Evolutionary conservation across 2,329 filamentous ascomycete genomes (phyloP).

Genomic region (Eutypella sp.): DNA sequence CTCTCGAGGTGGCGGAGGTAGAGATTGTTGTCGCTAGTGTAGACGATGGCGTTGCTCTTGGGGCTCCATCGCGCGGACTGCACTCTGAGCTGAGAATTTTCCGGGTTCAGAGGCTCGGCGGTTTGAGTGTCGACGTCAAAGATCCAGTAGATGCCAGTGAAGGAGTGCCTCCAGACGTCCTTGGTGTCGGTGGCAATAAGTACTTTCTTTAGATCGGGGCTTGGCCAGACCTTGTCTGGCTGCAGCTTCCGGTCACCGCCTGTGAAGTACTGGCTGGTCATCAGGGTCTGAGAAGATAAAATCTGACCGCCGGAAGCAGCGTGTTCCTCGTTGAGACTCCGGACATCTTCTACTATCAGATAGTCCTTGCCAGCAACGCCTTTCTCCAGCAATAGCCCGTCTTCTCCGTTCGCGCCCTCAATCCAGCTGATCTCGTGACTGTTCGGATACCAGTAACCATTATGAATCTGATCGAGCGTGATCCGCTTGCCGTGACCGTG

Average conservation of each 20-base stretch:
- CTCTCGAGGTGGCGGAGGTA: conserved; percentile 64
- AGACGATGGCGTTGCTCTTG: conserved; percentile 79
- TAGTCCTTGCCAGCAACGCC: conserved; percentile 63
- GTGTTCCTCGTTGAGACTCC: conserved; percentile 43
- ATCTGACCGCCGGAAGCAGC: conserved; percentile 32
- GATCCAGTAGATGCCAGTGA: conserved; percentile 81
- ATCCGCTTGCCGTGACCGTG: conserved; percentile 66
- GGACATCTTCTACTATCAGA: conserved; percentile 82
- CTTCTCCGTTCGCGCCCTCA: conserved; percentile 66
- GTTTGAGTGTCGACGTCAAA: conserved; percentile 80
- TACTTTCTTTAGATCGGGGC: conserved; percentile 78
- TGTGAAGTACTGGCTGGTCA: conserved; percentile 62
- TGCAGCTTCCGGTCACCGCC: conserved; percentile 50
- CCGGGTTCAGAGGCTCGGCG: conserved; percentile 71
- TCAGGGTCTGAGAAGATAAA: conserved; percentile 61
- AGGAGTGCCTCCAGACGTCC: conserved; percentile 87
- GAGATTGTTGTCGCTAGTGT: conserved; percentile 85
- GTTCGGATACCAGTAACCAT: conserved; percentile 59
- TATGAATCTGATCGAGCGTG: conserved; percentile 65
- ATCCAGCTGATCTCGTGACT: conserved; percentile 73
- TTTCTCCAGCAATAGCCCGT: conserved; percentile 78
- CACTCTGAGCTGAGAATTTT: conserved; percentile 57
- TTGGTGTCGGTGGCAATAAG: conserved; percentile 69
- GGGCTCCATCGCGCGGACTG: conserved; percentile 91
- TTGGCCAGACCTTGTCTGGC: conserved; percentile 67